phyloP scores from a whole-genome alignment of 768 basidiomycete genomes.

The Pisolithus marmoratus region DNA sequence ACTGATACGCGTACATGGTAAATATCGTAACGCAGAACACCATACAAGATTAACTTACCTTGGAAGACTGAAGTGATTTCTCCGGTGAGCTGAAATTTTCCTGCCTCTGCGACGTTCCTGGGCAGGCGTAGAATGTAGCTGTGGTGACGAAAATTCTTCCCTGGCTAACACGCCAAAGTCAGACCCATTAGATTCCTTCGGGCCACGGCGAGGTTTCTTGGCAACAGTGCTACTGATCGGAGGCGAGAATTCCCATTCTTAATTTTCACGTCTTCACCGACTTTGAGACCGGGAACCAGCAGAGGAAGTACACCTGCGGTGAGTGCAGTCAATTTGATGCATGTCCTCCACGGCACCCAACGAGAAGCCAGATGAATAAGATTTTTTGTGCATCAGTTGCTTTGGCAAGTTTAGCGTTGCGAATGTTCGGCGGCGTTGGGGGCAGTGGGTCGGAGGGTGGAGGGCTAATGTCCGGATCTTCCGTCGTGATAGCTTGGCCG shows the following conservation, averaged over 20 bases:
- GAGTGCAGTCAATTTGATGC: constrained; percentile 65
- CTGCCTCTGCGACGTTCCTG: constrained; percentile 28
- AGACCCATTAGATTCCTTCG: constrained; percentile 1
- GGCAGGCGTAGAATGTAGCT: constrained; percentile 60
- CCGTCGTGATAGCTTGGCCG: constrained; percentile 33
- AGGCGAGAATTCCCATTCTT: constrained; percentile 37
- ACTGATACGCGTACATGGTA: constrained; percentile 28
- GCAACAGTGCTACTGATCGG: constrained; percentile 30
- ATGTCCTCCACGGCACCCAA: constrained; percentile 48
- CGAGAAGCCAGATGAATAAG: constrained; percentile 59
- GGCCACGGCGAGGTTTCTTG: constrained; percentile 27
- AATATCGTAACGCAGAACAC: background rate
- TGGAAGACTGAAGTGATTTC: constrained; percentile 61
- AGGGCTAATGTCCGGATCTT: constrained; percentile 29
- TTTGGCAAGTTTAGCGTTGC: constrained; percentile 48
- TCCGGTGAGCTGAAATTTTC: constrained; percentile 52
- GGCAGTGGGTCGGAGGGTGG: constrained; percentile 68
- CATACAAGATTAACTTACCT: constrained; percentile 39
- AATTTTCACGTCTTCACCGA: constrained; percentile 53
- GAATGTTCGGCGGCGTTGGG: constrained; percentile 64
- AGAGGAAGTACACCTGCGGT: constrained; percentile 64
- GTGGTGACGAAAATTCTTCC: constrained; percentile 49
- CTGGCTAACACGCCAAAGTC: constrained; percentile 26
- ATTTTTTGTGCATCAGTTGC: constrained; percentile 52
- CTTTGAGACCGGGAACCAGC: constrained; percentile 58